These are phyloP conservation scores for Anethum foeniculum DNA, from an alignment of 140 eudicot species.

Conservation along the genomic window DNA sequence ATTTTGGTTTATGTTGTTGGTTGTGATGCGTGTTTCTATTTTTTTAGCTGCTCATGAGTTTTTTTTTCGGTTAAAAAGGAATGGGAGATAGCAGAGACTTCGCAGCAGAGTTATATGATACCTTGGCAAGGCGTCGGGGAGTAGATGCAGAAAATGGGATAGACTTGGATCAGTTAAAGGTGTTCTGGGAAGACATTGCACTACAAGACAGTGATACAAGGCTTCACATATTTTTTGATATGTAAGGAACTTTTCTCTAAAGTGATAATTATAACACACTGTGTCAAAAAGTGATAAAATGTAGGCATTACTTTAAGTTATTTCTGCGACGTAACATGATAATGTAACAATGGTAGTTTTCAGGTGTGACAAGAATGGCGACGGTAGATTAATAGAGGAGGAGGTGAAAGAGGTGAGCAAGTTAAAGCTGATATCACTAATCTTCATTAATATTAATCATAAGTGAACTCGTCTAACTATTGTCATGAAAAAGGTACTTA, in stretches of 20 bases:
- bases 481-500: conserved; percentile 54
- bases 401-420: conserved; percentile 84
- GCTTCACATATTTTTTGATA: conserved; percentile 85
- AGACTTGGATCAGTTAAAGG: conserved; percentile 34
- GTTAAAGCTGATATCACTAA: not conserved
- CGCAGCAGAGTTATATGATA: conserved; percentile 62
- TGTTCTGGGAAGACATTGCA: conserved; percentile 80
- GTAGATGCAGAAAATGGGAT: conserved; percentile 54
- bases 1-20: not conserved
- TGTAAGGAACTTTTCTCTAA: conserved; percentile 27
- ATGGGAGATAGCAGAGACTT: conserved; percentile 84
- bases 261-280: not conserved
- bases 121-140: conserved; percentile 62
- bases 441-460: not conserved
- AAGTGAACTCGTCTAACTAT: conserved; percentile 3
- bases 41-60: not conserved
- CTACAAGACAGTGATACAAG: conserved; percentile 63
- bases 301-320: not conserved
- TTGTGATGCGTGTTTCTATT: not conserved
- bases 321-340: not conserved
- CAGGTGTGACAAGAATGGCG: conserved; percentile 97
- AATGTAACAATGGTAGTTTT: conserved; percentile 7
- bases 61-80: conserved; percentile 27
- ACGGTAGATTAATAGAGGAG: conserved; percentile 71
- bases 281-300: not conserved